These are phyloP conservation scores for Bimuria novae-zelandiae DNA, from an alignment of 2,329 filamentous ascomycete genomes.

Conservation along the genomic window DNA sequence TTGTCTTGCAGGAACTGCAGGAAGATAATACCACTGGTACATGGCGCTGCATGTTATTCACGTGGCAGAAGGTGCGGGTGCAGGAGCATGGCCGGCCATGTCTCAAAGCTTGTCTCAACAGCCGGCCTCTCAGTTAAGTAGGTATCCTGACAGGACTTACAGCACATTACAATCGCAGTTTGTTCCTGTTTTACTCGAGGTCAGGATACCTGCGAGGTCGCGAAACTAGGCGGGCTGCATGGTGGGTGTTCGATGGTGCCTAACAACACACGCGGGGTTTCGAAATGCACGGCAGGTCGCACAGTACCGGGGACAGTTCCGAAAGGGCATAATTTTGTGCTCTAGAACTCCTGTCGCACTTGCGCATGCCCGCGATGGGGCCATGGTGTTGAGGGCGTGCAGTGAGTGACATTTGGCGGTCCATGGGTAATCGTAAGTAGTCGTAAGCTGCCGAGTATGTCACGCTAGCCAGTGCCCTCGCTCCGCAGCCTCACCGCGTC, in stretches of 20 bases:
- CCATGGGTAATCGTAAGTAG: background rate
- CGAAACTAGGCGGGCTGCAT: conserved; percentile 16
- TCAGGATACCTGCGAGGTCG: background rate
- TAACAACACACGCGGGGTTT: conserved; percentile 22
- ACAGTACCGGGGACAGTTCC: conserved; percentile 8
- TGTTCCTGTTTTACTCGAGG: too few species aligned
- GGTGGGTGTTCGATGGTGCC: conserved; percentile 27
- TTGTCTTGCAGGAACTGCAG: background rate
- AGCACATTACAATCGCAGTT: too few species aligned
- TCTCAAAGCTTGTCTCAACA: too few species aligned
- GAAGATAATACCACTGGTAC: background rate
- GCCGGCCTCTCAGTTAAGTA: too few species aligned
- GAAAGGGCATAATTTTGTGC: background rate
- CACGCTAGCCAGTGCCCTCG: conserved; percentile 19
- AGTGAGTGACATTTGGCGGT: too few species aligned
- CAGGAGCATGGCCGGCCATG: background rate
- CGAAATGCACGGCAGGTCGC: conserved; percentile 18
- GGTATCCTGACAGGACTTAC: too few species aligned
- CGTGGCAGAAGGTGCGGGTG: background rate
- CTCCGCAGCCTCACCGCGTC: conserved; percentile 29
- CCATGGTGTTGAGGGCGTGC: conserved; percentile 20
- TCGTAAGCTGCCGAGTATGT: conserved; percentile 9
- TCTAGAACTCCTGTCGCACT: background rate
- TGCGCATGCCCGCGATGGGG: background rate
- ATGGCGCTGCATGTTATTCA: background rate